phyloP scores from a whole-genome alignment of 2,329 filamentous ascomycete genomes.

The Arthrocladium fulminans region DNA sequence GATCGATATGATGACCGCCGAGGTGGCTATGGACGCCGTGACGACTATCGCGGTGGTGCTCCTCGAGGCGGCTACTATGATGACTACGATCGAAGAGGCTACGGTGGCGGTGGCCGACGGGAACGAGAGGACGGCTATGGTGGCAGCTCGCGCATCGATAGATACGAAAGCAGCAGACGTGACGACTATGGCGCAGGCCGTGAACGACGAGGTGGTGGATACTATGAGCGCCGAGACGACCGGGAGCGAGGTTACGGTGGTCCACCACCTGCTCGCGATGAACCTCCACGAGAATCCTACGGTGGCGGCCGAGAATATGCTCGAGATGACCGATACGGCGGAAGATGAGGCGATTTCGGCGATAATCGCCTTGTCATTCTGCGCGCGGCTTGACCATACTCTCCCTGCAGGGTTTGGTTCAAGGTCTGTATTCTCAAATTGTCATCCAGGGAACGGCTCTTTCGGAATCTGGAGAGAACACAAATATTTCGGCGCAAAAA shows the following conservation, averaged over 20 bases:
- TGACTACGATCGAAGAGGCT: conserved; percentile 37
- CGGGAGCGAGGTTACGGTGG: conserved; percentile 17
- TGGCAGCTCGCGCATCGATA: conserved; percentile 40
- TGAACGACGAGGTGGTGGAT: conserved; percentile 41
- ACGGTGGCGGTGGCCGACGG: conserved; percentile 36
- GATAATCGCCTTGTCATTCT: not conserved
- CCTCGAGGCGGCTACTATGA: conserved; percentile 30
- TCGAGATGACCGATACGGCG: conserved; percentile 22
- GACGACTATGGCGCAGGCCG: conserved; percentile 36
- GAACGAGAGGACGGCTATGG: conserved; percentile 40
- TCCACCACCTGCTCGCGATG: conserved; percentile 16
- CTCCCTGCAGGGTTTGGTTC: not conserved
- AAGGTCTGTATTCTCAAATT: conserved; percentile 3
- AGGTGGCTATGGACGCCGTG: conserved; percentile 31
- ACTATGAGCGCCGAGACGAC: conserved; percentile 43
- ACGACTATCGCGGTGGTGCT: conserved; percentile 38
- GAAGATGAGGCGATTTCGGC: conserved; percentile 16
- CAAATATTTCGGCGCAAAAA: conserved; percentile 5
- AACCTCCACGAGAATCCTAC: conserved; percentile 21
- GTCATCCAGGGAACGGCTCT: conserved; percentile 2
- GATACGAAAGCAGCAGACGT: conserved; percentile 35
- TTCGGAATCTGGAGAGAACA: not conserved
- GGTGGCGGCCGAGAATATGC: conserved; percentile 21
- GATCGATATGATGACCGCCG: conserved; percentile 35
- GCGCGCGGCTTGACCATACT: not conserved